These are phyloP conservation scores for Sugiyamaella paludigena DNA, from an alignment of 1,139 yeast species.

Conservation along the genomic window DNA sequence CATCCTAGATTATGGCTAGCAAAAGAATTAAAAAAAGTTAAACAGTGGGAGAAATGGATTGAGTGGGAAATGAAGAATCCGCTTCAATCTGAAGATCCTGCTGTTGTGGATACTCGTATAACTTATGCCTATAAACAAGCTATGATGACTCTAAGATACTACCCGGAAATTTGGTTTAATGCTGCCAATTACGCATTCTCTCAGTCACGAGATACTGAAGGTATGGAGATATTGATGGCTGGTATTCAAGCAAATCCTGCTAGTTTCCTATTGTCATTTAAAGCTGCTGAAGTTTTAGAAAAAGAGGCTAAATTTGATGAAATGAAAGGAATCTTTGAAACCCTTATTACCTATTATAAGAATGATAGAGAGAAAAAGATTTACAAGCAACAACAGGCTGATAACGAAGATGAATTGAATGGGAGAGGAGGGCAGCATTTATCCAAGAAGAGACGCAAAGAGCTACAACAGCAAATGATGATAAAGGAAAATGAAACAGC, in stretches of 20 bases:
- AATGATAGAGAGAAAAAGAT: conserved; percentile 31
- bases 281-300: conserved; percentile 70
- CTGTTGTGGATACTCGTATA: conserved; percentile 56
- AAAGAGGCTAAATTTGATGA: conserved; percentile 50
- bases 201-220: conserved; percentile 26
- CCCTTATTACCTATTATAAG: conserved; percentile 43
- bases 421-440: not conserved
- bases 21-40: conserved; percentile 42
- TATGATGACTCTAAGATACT: conserved; percentile 60
- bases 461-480: conserved; percentile 3
- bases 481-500: conserved; percentile 6
- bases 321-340: conserved; percentile 53
- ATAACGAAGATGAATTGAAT: conserved; percentile 9
- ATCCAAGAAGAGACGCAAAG: conserved; percentile 5
- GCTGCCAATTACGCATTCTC: conserved; percentile 42
- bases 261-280: conserved; percentile 65
- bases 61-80: conserved; percentile 75
- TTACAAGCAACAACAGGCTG: conserved; percentile 13
- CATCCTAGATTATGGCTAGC: conserved; percentile 35
- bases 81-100: conserved; percentile 49
- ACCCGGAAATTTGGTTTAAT: conserved; percentile 85
- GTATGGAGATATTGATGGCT: conserved; percentile 46
- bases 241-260: conserved; percentile 67
- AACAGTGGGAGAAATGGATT: conserved; percentile 73
- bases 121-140: conserved; percentile 74